Evolutionary conservation across 495 filamentous ascomycete genomes (phyloP).

Genomic region (Talaromyces stipitatus): DNA sequence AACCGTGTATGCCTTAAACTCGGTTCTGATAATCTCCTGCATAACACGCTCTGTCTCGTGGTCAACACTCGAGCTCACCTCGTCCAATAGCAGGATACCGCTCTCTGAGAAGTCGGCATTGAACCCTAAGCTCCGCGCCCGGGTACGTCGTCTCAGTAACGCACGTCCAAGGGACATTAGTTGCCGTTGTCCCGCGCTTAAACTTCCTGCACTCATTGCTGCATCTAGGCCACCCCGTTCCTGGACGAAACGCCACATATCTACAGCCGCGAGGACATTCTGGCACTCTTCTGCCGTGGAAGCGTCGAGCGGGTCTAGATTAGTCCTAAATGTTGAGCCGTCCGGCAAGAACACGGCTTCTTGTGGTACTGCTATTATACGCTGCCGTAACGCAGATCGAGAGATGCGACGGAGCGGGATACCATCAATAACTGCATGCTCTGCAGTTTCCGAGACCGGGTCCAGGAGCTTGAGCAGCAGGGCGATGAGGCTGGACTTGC

Average conservation of each 20-base stretch:
- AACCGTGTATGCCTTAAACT: conserved; percentile 40
- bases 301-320: conserved; percentile 69
- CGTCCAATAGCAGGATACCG: conserved; percentile 42
- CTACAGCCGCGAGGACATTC: conserved; percentile 12
- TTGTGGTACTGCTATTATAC: conserved; percentile 37
- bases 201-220: conserved; percentile 22
- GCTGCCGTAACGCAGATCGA: conserved; percentile 16
- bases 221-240: conserved; percentile 34
- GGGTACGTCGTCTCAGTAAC: conserved; percentile 24
- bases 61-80: conserved; percentile 44
- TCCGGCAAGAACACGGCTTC: conserved; percentile 29
- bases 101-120: conserved; percentile 3
- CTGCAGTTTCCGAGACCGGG: conserved; percentile 7
- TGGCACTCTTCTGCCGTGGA: conserved; percentile 60
- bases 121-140: background rate
- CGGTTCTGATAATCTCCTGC: conserved; percentile 30
- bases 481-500: conserved; percentile 14
- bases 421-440: conserved; percentile 14
- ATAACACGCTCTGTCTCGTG: conserved; percentile 34
- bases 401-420: conserved; percentile 28
- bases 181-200: conserved; percentile 47
- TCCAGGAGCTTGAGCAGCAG: conserved; percentile 25
- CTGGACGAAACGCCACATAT: conserved; percentile 30
- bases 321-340: conserved; percentile 40
- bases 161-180: conserved; percentile 47